phyloP scores from a whole-genome alignment of 441 rosid species.

The Gossypium schwendimanii region DNA sequence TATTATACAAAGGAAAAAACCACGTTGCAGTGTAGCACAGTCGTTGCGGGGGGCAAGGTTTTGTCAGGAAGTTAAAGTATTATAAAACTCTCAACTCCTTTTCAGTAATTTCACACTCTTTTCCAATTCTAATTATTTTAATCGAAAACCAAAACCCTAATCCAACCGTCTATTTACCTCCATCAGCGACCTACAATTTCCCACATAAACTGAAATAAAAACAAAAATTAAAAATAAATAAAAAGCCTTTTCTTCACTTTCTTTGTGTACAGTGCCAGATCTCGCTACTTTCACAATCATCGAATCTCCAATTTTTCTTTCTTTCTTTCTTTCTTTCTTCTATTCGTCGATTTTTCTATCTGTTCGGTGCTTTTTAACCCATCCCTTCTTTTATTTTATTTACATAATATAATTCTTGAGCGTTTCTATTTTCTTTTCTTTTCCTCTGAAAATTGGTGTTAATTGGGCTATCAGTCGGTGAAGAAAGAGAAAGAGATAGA shows the following conservation, averaged over 20 bases:
- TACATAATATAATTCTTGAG: neutral
- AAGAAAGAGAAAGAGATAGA: neutral
- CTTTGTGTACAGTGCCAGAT: conserved; percentile 11
- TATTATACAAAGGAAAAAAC: neutral
- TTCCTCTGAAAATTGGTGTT: neutral
- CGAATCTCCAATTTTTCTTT: conserved; percentile 17
- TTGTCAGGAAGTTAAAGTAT: neutral
- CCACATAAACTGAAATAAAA: neutral
- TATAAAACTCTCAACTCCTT: neutral
- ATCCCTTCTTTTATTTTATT: neutral
- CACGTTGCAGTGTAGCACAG: neutral
- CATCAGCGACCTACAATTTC: neutral
- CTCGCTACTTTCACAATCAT: conserved; percentile 14
- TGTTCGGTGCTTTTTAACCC: neutral
- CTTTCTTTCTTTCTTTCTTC: neutral
- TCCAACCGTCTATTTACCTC: neutral
- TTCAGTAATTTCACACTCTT: neutral
- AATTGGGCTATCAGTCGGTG: neutral
- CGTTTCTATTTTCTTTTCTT: neutral
- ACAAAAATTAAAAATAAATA: neutral
- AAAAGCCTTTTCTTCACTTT: neutral
- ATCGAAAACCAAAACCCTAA: neutral
- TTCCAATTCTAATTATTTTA: neutral
- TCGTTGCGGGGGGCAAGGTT: neutral
- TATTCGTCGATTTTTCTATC: neutral